Evolutionary conservation across 305 asterid genomes (phyloP).

Genomic region (Plantago coronopus): DNA sequence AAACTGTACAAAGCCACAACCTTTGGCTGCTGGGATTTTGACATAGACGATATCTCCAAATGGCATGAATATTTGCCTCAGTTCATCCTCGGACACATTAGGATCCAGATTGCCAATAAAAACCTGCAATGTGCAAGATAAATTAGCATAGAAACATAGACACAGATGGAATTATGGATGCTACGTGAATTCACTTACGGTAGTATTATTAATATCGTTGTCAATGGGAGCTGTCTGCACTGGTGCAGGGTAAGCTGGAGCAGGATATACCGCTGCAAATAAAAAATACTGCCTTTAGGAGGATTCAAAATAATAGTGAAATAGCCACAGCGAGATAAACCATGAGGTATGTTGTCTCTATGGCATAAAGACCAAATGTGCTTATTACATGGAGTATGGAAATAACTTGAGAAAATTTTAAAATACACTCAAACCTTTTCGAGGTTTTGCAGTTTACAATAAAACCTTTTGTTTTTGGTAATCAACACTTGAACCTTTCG

Average conservation of each 20-base stretch:
- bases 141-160: slow-evolving; percentile 16
- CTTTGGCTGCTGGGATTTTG: slow-evolving; percentile 76
- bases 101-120: slow-evolving; percentile 80
- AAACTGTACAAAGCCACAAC: slow-evolving; percentile 90
- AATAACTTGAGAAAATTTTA: too few species aligned
- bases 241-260: slow-evolving; percentile 55
- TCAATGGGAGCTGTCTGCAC: slow-evolving; percentile 67
- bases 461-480: too few species aligned
- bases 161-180: background rate
- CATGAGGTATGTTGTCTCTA: background rate
- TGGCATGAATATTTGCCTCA: slow-evolving; percentile 70
- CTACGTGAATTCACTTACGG: slow-evolving; percentile 47
- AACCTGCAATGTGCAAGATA: slow-evolving; percentile 44
- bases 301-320: slow-evolving; percentile 10
- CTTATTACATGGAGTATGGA: too few species aligned
- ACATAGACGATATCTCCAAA: slow-evolving; percentile 79
- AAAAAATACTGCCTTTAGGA: slow-evolving; percentile 4
- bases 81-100: slow-evolving; percentile 73
- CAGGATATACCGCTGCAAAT: slow-evolving; percentile 64
- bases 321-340: slow-evolving; percentile 18
- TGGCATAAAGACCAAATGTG: too few species aligned
- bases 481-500: too few species aligned
- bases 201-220: slow-evolving; percentile 64
- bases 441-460: too few species aligned
- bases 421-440: too few species aligned